Base-by-base conservation (phyloP, 352 stramenopile species). In the Phytophthora sp. region DNA sequence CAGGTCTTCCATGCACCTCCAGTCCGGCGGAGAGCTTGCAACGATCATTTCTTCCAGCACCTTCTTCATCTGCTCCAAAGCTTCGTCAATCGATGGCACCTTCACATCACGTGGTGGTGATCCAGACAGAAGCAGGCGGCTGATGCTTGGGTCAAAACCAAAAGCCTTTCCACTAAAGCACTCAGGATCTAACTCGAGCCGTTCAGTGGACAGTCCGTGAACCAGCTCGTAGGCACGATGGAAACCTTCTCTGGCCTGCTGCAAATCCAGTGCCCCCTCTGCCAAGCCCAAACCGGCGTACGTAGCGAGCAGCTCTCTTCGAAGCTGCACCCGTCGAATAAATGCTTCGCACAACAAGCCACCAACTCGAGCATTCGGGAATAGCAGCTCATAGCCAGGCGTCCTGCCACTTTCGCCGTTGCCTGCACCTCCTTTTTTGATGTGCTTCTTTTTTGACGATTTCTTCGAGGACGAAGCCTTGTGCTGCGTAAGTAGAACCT, bases 1-100 rank as follows among this genome's bases (percentile, higher is more conserved):
- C 38, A 95, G 57, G 38, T 95, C 80, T 67, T 95, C 85, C 84
- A 95, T 94, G 44, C 68, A 81, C n/a, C 57, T 76, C 81, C 84
- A 93, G 44, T 86, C 69, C 8, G 74, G 71, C 1, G 81, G 73
- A 55, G 79, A 82, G 59, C 86, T 93, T 3, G 76, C 82, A 4
- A 75, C 56, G n/a, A 82, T 29, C 58, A 93, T 68, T 56, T 93
- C 80, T 15, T 68, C 35, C 29, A 93, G 38, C 5, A 95, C 58
- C 26, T 80, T 79, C 23, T 77, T 79, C 53, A 83, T 86, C 30
- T 84, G 74, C 2, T 55, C 54, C 7, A 91, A 47, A 1, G 82
- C 65, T 9, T 83, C 73, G 18, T 91, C 86, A 29, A 84, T 72
- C 9, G 70, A 70, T 26, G 80, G 76, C 23, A 91, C 62, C 56